phyloP scores from a whole-genome alignment of 2,329 filamentous ascomycete species.

The Aspergillus spinulosporus region DNA sequence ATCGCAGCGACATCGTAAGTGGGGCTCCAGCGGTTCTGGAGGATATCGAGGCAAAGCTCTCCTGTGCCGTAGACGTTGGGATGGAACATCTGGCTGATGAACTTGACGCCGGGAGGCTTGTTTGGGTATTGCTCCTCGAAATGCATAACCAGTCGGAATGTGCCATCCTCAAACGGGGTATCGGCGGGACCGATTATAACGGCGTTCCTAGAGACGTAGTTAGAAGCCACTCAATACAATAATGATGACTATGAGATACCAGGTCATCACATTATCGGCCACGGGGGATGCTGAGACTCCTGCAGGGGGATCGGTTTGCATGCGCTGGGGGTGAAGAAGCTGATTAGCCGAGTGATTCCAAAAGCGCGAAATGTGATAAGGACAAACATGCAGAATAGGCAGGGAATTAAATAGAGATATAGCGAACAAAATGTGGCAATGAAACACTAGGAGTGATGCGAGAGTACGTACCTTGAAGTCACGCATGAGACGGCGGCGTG shows the following conservation, averaged over 20 bases:
- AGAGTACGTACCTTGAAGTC: constrained; percentile 82
- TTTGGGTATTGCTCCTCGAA: constrained; percentile 99
- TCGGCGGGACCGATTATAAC: constrained; percentile 97
- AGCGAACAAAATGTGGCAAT: not conserved
- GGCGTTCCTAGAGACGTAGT: constrained; percentile 70
- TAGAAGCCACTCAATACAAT: not conserved
- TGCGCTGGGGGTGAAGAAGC: constrained; percentile 63
- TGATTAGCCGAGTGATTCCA: constrained; percentile 12
- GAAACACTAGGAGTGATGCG: constrained; percentile 5
- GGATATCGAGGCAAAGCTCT: constrained; percentile 91
- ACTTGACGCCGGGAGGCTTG: constrained; percentile 96
- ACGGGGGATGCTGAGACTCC: constrained; percentile 95
- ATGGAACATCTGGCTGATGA: constrained; percentile 99
- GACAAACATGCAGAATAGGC: not conserved
- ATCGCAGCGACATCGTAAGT: constrained; percentile 98
- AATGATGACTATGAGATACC: constrained; percentile 25
- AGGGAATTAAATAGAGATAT: not conserved
- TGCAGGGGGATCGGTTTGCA: constrained; percentile 97
- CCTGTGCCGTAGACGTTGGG: constrained; percentile 97
- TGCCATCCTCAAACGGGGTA: constrained; percentile 97
- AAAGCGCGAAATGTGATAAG: constrained; percentile 10
- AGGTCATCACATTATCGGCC: constrained; percentile 55
- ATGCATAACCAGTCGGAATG: constrained; percentile 96
- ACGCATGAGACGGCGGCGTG: constrained; percentile 93
- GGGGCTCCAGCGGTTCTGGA: constrained; percentile 97